phyloP scores from a whole-genome alignment of 768 basidiomycete species.

The Naganishia vaughanmartiniae region DNA sequence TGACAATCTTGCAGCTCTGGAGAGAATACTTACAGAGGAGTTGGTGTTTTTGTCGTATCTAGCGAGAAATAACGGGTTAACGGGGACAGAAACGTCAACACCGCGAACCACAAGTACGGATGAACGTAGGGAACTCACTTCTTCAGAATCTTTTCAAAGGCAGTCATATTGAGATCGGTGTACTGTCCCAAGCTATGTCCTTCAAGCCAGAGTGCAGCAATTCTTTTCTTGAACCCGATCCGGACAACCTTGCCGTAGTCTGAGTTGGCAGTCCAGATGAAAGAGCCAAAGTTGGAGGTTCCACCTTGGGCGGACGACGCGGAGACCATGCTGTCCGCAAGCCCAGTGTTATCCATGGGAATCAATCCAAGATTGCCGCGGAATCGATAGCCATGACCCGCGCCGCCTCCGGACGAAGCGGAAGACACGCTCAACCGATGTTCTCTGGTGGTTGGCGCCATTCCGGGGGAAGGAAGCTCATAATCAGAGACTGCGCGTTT shows the following conservation, averaged over 20 bases:
- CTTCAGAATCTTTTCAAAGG: conserved; percentile 91
- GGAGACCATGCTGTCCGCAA: conserved; percentile 59
- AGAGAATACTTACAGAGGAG: conserved; percentile 43
- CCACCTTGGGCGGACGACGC: conserved; percentile 31
- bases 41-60: conserved; percentile 93
- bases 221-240: conserved; percentile 81
- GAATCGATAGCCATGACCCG: conserved; percentile 35
- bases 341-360: conserved; percentile 37
- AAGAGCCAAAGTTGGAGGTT: conserved; percentile 23
- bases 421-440: conserved; percentile 43
- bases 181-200: conserved; percentile 77
- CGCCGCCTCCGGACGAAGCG: conserved; percentile 35
- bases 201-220: conserved; percentile 75
- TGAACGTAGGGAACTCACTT: conserved; percentile 61
- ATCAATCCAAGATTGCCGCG: conserved; percentile 42
- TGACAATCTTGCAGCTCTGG: conserved; percentile 46
- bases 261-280: conserved; percentile 73
- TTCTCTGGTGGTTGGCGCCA: conserved; percentile 9
- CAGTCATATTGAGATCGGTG: conserved; percentile 85
- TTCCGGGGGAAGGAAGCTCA: conserved; percentile 17
- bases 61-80: conserved; percentile 28
- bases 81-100: neutral
- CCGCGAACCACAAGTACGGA: neutral
- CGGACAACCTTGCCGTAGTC: conserved; percentile 80
- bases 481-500: conserved; percentile 16